Evolutionary conservation across 148 eudicot genomes (phyloP), one percentile per base, ranked within the genome.

Genomic region (Simmondsia chinensis): DNA sequence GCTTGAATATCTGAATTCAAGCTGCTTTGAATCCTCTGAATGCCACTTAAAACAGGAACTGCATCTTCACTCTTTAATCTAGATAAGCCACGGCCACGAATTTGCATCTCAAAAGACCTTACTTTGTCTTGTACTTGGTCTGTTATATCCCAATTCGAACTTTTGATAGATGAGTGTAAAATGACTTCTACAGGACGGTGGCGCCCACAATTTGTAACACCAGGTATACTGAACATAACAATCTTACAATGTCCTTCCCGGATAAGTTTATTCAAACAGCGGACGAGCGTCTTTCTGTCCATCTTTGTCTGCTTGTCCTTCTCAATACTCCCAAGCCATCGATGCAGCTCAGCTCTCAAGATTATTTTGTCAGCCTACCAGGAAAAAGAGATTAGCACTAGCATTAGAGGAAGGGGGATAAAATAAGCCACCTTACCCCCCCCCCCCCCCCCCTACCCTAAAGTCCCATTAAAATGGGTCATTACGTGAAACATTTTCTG

Each of bases 241-340:
- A 74, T 65, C 69, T 73, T 86, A 62, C 88, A 86, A 50, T 61
- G 76, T 15, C 96, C 94, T 61, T 77, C 89, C 47, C 55, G 47
- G 50, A 68, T 66, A 60, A 91, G 94, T 57, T 86, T 91, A 53
- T 68, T 64, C 63, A 91, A 52, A 54, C 71, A 47, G 33, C 95
- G 95, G 19, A 33, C 44, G 33, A 91, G 52, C 17, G 99, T 91
- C 77, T 56, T 91, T 51, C 96, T 71, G 60, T 82, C 94, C 76
- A 83, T 82, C 64, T 36, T 50, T 35, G 78, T 71, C 38, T 46
- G 40, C 57, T 66, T 76, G 61, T 68, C 89, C 71, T 76, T 79
- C 30, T 81, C 97, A 56, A 75, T 64, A 48, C 69, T 73, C 60
- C 79, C 94, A 58, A 91, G 81, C 74, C 76, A 80, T 48, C 81